Conservation (phyloP, 257 asterid species). For the Paraleonurus japonicus region DNA sequence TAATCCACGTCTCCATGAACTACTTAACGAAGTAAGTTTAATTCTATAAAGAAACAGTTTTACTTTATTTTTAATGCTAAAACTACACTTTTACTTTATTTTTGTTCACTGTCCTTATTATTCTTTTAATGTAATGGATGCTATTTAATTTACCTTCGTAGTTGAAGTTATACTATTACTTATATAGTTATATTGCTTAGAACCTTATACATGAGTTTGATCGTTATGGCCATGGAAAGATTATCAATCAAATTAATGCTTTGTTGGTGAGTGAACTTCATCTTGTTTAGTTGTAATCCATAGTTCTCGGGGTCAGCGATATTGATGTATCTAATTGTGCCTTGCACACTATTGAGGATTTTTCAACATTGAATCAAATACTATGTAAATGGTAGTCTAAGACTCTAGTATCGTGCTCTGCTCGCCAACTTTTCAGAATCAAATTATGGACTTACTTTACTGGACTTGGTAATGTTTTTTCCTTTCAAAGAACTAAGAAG, state of each 20-base stretch:
- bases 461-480: neutral
- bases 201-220: neutral
- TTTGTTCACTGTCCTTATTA: slow-evolving; percentile 3
- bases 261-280: neutral
- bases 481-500: neutral
- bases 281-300: neutral
- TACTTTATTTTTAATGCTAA: neutral
- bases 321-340: neutral
- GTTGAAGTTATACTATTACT: neutral
- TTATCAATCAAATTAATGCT: neutral
- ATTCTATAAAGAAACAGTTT: neutral
- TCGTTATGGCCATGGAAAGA: neutral
- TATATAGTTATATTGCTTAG: neutral
- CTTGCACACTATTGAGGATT: neutral
- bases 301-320: neutral
- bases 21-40: neutral
- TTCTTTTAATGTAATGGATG: neutral
- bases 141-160: neutral
- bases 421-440: neutral
- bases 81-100: neutral
- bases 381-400: neutral
- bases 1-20: neutral
- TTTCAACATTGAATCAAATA: neutral
- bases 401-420: neutral
- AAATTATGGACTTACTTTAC: neutral